phyloP scores from a whole-genome alignment of 2,329 filamentous ascomycete species.

The Colletotrichum caudatum region DNA sequence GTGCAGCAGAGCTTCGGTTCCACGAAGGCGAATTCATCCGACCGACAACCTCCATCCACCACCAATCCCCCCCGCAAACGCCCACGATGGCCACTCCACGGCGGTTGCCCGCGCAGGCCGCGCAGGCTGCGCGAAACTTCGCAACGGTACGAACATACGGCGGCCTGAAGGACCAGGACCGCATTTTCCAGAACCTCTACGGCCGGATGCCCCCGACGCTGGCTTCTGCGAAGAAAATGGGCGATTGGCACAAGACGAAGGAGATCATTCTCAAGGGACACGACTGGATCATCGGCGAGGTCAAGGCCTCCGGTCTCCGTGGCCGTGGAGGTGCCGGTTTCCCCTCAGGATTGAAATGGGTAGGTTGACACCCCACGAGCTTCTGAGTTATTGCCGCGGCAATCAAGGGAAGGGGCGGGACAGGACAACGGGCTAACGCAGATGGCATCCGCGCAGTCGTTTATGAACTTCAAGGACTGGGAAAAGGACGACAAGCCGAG shows the following conservation, averaged over 20 bases:
- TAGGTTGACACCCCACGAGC: conserved; percentile 60
- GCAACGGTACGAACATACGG: conserved; percentile 85
- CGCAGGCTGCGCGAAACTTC: conserved; percentile 59
- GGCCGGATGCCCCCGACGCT: conserved; percentile 91
- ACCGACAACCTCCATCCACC: conserved; percentile 48
- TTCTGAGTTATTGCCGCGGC: conserved; percentile 24
- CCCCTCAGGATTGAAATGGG: conserved; percentile 98
- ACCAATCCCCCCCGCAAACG: conserved; percentile 45
- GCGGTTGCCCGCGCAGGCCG: conserved; percentile 45
- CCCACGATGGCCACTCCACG: conserved; percentile 59
- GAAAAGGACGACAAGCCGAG: conserved; percentile 96
- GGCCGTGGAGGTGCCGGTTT: conserved; percentile 98
- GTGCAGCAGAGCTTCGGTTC: conserved; percentile 35
- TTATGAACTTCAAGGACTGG: conserved; percentile 99
- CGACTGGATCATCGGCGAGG: conserved; percentile 98
- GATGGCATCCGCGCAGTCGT: conserved; percentile 72
- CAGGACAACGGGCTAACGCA: conserved; percentile 17
- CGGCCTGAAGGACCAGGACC: conserved; percentile 93
- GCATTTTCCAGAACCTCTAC: conserved; percentile 99
- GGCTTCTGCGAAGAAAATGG: conserved; percentile 96
- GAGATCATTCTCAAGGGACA: conserved; percentile 97
- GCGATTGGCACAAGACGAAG: conserved; percentile 99
- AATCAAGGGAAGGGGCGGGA: conserved; percentile 25
- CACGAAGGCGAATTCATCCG: conserved; percentile 41
- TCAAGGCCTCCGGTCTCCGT: conserved; percentile 95